Evolutionary conservation across 768 basidiomycete genomes (phyloP).

Genomic region (Lentinula detonsa): DNA sequence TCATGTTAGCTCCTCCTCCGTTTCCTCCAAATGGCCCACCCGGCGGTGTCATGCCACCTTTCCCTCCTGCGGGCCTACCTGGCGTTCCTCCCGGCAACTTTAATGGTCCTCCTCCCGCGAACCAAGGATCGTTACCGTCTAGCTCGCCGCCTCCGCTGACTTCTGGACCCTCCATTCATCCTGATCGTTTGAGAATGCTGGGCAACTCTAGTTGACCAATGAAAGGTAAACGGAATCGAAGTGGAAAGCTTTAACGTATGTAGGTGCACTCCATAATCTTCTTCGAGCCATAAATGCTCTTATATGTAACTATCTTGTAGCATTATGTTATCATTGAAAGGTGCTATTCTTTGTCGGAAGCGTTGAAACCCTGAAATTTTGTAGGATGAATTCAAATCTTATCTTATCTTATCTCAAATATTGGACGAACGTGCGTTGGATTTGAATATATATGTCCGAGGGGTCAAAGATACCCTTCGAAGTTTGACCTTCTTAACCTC

Average conservation of each 20-base stretch:
- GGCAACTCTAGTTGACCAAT: constrained; percentile 11
- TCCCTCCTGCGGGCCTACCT: constrained; percentile 33
- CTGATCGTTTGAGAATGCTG: constrained; percentile 82
- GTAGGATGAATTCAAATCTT: too few species aligned
- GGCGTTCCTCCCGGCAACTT: constrained; percentile 11
- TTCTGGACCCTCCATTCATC: constrained; percentile 67
- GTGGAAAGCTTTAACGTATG: not conserved
- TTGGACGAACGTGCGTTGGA: not conserved
- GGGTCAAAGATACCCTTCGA: not conserved
- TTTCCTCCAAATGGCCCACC: constrained; percentile 46
- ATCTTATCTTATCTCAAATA: not conserved
- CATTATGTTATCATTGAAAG: not conserved
- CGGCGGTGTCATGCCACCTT: constrained; percentile 40
- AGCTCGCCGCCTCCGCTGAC: constrained; percentile 22
- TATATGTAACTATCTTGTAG: not conserved
- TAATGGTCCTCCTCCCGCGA: constrained; percentile 20
- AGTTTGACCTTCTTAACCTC: constrained; percentile 8
- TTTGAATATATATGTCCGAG: not conserved
- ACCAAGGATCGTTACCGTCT: constrained; percentile 25
- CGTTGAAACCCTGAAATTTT: too few species aligned
- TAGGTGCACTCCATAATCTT: not conserved
- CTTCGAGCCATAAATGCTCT: not conserved
- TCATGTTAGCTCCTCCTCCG: constrained; percentile 35
- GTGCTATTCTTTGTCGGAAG: too few species aligned
- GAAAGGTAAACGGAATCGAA: not conserved